Percentiles rank a stretch among this genome's conserved stretches.
These are phyloP conservation scores for Trichosanthes cucumerina DNA, from an alignment of 306 rosid genomes.

Conservation along the genomic window DNA sequence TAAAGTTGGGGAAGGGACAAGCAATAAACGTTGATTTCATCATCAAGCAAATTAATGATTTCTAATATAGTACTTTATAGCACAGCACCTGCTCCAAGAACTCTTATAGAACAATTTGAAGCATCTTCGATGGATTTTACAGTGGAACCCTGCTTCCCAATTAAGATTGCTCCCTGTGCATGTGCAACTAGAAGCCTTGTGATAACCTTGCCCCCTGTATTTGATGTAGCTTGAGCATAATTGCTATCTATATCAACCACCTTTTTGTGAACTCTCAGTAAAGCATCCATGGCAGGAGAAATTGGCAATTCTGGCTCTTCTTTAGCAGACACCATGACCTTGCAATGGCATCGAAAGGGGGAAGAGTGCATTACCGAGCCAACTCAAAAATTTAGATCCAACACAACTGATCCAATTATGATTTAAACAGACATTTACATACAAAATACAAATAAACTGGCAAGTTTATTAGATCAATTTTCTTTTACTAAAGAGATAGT, in stretches of 20 bases:
- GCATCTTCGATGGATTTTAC: constrained; percentile 85
- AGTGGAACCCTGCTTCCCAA: constrained; percentile 87
- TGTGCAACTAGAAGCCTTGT: constrained; percentile 71
- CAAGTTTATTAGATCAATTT: not conserved
- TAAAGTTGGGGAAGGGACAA: not conserved
- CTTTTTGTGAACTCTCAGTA: constrained; percentile 70
- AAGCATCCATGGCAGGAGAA: constrained; percentile 90
- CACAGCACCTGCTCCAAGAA: constrained; percentile 74
- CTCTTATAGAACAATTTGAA: constrained; percentile 78
- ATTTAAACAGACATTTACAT: not conserved
- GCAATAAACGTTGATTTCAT: not conserved
- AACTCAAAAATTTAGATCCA: constrained; percentile 9
- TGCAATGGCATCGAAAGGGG: not conserved
- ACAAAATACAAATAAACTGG: not conserved
- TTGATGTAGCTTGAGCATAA: constrained; percentile 48
- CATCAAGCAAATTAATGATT: not conserved
- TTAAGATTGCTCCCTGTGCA: constrained; percentile 83
- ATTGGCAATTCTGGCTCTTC: constrained; percentile 77
- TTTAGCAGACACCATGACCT: constrained; percentile 90
- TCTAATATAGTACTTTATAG: not conserved
- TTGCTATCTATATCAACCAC: constrained; percentile 63
- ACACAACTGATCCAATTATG: not conserved
- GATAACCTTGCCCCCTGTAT: constrained; percentile 43
- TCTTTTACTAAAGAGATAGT: not conserved
- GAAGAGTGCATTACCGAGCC: not conserved